phyloP scores from a whole-genome alignment of 495 filamentous ascomycete genomes.

The Penicillium antarcticum region DNA sequence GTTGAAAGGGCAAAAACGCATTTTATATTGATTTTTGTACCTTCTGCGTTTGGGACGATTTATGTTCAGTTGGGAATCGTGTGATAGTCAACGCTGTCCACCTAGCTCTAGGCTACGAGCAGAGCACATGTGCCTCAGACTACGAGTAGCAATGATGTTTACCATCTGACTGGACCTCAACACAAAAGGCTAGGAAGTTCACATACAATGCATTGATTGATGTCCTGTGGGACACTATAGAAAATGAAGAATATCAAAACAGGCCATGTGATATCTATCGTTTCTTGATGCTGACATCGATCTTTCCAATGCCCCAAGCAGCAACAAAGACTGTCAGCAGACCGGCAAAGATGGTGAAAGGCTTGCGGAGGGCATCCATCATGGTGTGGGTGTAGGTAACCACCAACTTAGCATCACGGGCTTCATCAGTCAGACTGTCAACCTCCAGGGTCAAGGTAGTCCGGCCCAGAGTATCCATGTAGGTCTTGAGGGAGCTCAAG shows the following conservation, averaged over 20 bases:
- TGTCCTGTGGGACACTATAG: neutral
- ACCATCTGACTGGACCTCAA: neutral
- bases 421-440: slow-evolving; percentile 83
- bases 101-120: no score
- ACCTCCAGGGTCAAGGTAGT: slow-evolving; percentile 78
- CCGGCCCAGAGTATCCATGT: slow-evolving; percentile 90
- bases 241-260: neutral
- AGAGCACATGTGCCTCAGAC: neutral
- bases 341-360: slow-evolving; percentile 75
- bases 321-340: slow-evolving; percentile 69
- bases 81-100: no score
- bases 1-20: no score
- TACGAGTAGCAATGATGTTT: neutral
- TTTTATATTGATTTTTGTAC: no score
- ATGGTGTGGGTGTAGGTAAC: slow-evolving; percentile 87
- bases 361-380: slow-evolving; percentile 76
- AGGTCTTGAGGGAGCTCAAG: slow-evolving; percentile 70
- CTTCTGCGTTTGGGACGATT: no score
- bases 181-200: neutral
- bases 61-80: no score
- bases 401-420: slow-evolving; percentile 73
- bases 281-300: slow-evolving; percentile 70
- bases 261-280: slow-evolving; percentile 24
- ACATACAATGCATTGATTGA: slow-evolving; percentile 7
- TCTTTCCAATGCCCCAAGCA: slow-evolving; percentile 69